These are phyloP conservation scores for Tolypocladium tundrense DNA, from an alignment of 2,329 filamentous ascomycete species.

Conservation along the genomic window DNA sequence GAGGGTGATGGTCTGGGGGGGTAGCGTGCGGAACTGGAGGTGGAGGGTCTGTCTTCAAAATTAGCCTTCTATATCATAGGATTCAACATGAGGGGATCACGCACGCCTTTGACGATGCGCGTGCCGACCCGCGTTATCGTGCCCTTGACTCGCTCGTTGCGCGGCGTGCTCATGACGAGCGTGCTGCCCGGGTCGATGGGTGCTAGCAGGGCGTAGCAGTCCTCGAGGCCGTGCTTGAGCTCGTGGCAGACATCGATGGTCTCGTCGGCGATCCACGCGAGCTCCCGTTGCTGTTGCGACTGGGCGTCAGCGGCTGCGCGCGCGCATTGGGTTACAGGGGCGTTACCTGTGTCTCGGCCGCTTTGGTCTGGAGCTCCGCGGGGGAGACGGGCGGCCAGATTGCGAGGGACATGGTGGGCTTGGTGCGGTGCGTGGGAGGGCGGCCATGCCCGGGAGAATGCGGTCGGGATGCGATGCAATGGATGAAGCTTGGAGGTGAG, in stretches of 20 bases:
- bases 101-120: constrained; percentile 81
- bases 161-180: constrained; percentile 75
- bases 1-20: constrained; percentile 37
- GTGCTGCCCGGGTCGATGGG: constrained; percentile 80
- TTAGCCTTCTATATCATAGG: neutral
- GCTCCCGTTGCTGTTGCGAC: constrained; percentile 33
- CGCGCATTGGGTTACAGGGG: neutral
- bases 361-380: constrained; percentile 37
- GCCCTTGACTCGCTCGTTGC: constrained; percentile 86
- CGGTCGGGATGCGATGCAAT: constrained; percentile 7
- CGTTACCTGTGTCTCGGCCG: constrained; percentile 41
- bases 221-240: constrained; percentile 61
- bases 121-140: constrained; percentile 84
- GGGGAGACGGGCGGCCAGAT: constrained; percentile 47
- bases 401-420: constrained; percentile 40
- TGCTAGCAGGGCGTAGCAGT: constrained; percentile 79
- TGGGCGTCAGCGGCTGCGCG: constrained; percentile 5
- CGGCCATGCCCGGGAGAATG: neutral
- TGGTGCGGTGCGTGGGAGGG: neutral
- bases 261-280: constrained; percentile 43
- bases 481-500: neutral
- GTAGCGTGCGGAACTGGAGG: constrained; percentile 63
- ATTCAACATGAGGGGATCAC: constrained; percentile 19
- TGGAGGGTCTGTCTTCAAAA: constrained; percentile 47
- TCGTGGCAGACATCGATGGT: constrained; percentile 37